Percentiles rank a stretch among this genome's conserved stretches.
phyloP scores from a whole-genome alignment of 169 alveolate genomes.

The Cryptosporidium meleagridis region DNA sequence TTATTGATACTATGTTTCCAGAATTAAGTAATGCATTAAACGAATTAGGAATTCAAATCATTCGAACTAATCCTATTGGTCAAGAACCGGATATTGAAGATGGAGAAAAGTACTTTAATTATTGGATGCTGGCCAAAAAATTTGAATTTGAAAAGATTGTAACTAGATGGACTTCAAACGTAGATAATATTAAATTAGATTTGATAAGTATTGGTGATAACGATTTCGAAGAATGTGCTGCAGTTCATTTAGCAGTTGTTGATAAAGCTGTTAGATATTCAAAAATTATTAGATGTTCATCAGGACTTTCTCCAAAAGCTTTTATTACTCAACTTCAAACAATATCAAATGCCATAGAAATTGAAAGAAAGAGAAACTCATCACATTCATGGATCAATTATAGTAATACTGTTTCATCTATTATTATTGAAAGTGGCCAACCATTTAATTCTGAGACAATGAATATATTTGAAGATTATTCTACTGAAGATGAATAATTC shows the following conservation, averaged over 20 bases:
- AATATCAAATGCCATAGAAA: slow-evolving; percentile 40
- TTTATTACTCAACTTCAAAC: slow-evolving; percentile 42
- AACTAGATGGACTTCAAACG: slow-evolving; percentile 34
- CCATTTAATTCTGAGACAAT: not conserved
- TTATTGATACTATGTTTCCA: slow-evolving; percentile 84
- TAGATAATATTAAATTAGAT: slow-evolving; percentile 75
- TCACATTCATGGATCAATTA: slow-evolving; percentile 65
- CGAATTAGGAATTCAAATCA: slow-evolving; percentile 80
- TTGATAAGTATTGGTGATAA: slow-evolving; percentile 85
- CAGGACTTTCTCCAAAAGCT: slow-evolving; percentile 65
- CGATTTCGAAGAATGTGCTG: slow-evolving; percentile 87
- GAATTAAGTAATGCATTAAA: slow-evolving; percentile 79
- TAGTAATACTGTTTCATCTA: slow-evolving; percentile 65
- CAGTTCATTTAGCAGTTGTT: slow-evolving; percentile 71
- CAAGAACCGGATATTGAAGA: slow-evolving; percentile 81
- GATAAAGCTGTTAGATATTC: slow-evolving; percentile 41
- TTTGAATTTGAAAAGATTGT: slow-evolving; percentile 44
- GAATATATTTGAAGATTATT: slow-evolving; percentile 11
- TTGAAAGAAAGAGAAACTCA: slow-evolving; percentile 61
- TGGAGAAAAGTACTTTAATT: slow-evolving; percentile 81
- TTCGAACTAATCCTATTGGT: slow-evolving; percentile 81
- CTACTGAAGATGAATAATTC: slow-evolving; percentile 68
- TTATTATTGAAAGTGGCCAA: slow-evolving; percentile 25
- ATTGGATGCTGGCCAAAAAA: slow-evolving; percentile 87
- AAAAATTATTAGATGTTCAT: slow-evolving; percentile 52